Conservation (phyloP, 2,329 filamentous ascomycete species). For the Zymoseptoria brevis region DNA sequence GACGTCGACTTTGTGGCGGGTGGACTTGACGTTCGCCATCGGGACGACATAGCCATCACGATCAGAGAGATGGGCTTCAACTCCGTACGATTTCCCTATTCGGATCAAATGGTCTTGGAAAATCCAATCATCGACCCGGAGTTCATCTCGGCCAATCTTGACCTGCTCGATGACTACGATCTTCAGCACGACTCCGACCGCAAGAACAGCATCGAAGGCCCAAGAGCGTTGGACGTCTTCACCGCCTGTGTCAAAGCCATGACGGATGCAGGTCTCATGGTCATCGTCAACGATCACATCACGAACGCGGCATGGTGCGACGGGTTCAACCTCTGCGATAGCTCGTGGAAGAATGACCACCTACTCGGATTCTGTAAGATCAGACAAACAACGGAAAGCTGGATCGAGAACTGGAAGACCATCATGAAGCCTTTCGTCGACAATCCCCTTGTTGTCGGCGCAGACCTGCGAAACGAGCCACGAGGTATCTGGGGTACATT, state of each 20-base stretch:
- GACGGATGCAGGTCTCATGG: slow-evolving; percentile 55
- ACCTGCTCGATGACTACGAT: slow-evolving; percentile 39
- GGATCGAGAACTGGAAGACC: slow-evolving; percentile 58
- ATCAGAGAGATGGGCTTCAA: slow-evolving; percentile 60
- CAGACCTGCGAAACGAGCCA: slow-evolving; percentile 61
- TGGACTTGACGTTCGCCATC: slow-evolving; percentile 56
- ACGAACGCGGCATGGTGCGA: slow-evolving; percentile 63
- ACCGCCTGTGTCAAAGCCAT: slow-evolving; percentile 50
- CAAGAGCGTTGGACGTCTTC: slow-evolving; percentile 53
- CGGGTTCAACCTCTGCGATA: slow-evolving; percentile 59
- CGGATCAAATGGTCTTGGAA: slow-evolving; percentile 57
- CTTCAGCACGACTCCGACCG: slow-evolving; percentile 5
- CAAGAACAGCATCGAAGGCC: slow-evolving; percentile 28
- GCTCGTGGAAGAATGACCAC: slow-evolving; percentile 59
- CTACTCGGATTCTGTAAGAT: slow-evolving; percentile 53
- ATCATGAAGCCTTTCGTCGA: slow-evolving; percentile 53
- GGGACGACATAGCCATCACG: slow-evolving; percentile 50
- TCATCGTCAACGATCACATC: slow-evolving; percentile 65
- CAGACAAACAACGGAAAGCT: slow-evolving; percentile 55
- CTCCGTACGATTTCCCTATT: slow-evolving; percentile 60
- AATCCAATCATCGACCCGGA: slow-evolving; percentile 50
- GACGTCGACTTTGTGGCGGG: slow-evolving; percentile 59
- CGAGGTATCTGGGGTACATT: slow-evolving; percentile 62
- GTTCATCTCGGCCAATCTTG: slow-evolving; percentile 51
- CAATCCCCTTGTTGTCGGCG: slow-evolving; percentile 57